These are phyloP conservation scores for Solanum clarkiae DNA, from an alignment of 257 asterid species.

Conservation along the genomic window DNA sequence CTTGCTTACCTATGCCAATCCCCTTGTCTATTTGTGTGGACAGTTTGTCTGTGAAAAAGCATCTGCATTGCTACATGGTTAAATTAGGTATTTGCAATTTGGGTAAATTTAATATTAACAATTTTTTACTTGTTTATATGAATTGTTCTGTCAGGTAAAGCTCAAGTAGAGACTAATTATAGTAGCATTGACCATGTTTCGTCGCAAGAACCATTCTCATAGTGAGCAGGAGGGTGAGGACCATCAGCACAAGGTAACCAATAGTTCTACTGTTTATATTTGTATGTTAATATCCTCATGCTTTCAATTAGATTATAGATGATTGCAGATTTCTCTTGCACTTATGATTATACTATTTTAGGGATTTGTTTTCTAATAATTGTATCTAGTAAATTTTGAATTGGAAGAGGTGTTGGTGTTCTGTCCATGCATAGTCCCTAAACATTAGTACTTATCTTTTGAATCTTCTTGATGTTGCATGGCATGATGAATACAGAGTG, in stretches of 20 bases:
- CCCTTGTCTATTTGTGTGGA: not conserved
- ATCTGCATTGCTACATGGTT: not conserved
- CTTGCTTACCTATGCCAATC: not conserved
- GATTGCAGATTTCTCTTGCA: not conserved
- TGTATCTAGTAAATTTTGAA: not conserved
- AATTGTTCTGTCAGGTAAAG: not conserved
- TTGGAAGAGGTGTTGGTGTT: not conserved
- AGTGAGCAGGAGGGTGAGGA: constrained; percentile 41
- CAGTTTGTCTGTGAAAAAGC: not conserved
- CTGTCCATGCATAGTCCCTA: not conserved
- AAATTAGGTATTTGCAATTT: not conserved
- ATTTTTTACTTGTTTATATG: not conserved
- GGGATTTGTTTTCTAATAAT: not conserved
- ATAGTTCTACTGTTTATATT: not conserved
- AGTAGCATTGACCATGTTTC: constrained; percentile 35
- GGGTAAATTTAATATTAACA: not conserved
- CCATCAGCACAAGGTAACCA: constrained; percentile 60
- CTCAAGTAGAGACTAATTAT: not conserved
- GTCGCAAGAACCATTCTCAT: constrained; percentile 42
- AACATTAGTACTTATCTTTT: not conserved
- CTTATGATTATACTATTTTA: not conserved
- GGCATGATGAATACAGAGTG: not conserved
- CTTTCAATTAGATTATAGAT: not conserved
- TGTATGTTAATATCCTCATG: not conserved
- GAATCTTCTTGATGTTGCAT: not conserved